phyloP scores from a whole-genome alignment of 805 yeast species.

The Metschnikowia hibisci region DNA sequence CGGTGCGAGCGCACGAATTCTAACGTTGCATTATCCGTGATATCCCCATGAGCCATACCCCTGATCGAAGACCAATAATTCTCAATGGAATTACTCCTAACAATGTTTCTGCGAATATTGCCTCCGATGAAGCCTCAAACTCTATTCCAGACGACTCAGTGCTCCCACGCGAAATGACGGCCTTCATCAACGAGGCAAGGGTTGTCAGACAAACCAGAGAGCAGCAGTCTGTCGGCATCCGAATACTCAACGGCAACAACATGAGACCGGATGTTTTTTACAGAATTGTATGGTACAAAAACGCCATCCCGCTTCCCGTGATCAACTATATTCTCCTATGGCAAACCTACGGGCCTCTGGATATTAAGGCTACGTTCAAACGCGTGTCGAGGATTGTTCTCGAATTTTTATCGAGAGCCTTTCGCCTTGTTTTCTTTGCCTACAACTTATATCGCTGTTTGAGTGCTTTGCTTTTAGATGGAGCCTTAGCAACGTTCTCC shows the following conservation, averaged over 20 bases:
- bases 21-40: background rate
- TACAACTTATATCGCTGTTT: slow-evolving; percentile 13
- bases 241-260: background rate
- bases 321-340: slow-evolving; percentile 14
- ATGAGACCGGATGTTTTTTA: background rate
- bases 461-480: slow-evolving; percentile 20
- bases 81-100: no score
- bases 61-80: no score
- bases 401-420: slow-evolving; percentile 11
- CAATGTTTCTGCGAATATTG: background rate
- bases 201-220: background rate
- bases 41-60: no score
- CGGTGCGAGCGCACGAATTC: background rate
- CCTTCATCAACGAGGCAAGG: background rate
- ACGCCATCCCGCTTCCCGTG: slow-evolving; percentile 14
- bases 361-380: slow-evolving; percentile 1
- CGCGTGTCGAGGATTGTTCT: background rate
- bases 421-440: slow-evolving; percentile 8
- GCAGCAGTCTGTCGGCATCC: background rate
- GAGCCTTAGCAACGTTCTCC: slow-evolving; percentile 30
- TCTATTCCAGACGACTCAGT: no score
- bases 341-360: slow-evolving; percentile 10
- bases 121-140: no score
- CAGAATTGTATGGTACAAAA: slow-evolving; percentile 8
- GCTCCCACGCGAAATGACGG: background rate